Evolutionary conservation across 495 filamentous ascomycete genomes (phyloP), one percentile per base, ranked within the genome.

Genomic region (Neurospora tetrasperma): DNA sequence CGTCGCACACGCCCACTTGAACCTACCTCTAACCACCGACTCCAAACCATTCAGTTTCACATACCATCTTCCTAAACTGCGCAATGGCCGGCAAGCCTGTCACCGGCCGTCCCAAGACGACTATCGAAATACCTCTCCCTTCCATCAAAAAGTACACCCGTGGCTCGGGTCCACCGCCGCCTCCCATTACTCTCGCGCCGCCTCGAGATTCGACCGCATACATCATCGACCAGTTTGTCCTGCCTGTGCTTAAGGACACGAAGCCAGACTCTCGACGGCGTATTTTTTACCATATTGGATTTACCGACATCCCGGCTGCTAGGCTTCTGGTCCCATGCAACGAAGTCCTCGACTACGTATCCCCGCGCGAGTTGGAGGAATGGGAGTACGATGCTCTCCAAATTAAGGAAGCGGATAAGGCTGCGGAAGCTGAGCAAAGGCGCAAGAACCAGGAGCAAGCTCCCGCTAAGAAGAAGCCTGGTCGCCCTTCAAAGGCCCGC

Each of bases 281-380:
- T 4, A 76, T 82, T 35, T 78, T 81, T 74, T 86, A 86, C 39
- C 70, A 83, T 10, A 78, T 86, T 0, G 82, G 82, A 10, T 86
- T 84, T 77, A 79, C 78, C 35, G 83, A 85, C 66, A 72, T 81
- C 8, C 85, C 84, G 2, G 78, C 76, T 1, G 83, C 80, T 16
- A 80, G 80, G 46, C 69, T 80, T n/a, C 18, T 80, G 20, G 38
- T 86, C 11, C 79, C 82, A 0, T 81, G 80, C 73, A 73, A 81
- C 40, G 74, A 83, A 68, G 77, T 81, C 12, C 75, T 82, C 31
- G 81, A 86, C 2, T 86, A 86, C 71, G 82, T 86, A 70, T 85
- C 84, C 3, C 83, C 84, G 5, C 76, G 81, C 5, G 76, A 79
- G 68, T 66, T 85, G 16, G 85, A 86, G 71, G 80, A 84, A 7